A percentile compares a stretch with the other conserved stretches of the same genome.
These are phyloP conservation scores for Wallacemonas sp. DNA, from an alignment of 208 protist genomes.

Conservation along the genomic window DNA sequence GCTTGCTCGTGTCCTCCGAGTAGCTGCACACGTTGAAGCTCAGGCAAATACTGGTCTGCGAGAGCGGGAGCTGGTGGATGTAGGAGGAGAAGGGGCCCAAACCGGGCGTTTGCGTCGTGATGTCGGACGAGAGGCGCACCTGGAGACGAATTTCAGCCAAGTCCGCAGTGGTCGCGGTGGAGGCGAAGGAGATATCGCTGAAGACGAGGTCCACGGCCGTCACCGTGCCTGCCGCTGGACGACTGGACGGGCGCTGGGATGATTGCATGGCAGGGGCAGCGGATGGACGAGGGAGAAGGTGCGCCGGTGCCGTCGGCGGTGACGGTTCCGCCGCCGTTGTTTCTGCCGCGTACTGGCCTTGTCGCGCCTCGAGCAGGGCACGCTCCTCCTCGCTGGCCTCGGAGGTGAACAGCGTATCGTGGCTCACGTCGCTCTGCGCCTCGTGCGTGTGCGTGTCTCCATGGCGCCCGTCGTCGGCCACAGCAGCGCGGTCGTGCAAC, in stretches of 20 bases:
- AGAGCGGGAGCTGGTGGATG: constrained; percentile 77
- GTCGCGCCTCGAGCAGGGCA: constrained; percentile 40
- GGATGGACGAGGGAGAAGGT: not conserved
- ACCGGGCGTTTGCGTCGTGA: constrained; percentile 68
- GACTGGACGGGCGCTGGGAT: not conserved
- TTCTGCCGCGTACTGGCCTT: constrained; percentile 25
- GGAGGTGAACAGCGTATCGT: constrained; percentile 44
- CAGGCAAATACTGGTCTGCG: constrained; percentile 64
- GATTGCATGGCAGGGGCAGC: too few species aligned
- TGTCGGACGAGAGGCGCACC: constrained; percentile 75
- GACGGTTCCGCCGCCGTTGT: not conserved
- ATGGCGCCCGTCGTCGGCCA: too few species aligned
- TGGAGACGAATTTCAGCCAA: constrained; percentile 75
- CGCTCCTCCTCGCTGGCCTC: constrained; percentile 56
- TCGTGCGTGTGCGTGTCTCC: too few species aligned
- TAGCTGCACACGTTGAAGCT: constrained; percentile 67
- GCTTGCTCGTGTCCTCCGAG: constrained; percentile 61
- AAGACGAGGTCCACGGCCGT: constrained; percentile 64
- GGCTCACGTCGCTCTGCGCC: not conserved
- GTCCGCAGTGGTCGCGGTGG: constrained; percentile 47
- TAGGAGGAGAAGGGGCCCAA: constrained; percentile 80
- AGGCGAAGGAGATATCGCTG: constrained; percentile 69
- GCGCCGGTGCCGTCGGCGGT: constrained; percentile 10
- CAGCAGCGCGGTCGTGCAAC: too few species aligned
- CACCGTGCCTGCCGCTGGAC: not conserved